These are phyloP conservation scores for Didymella pomorum DNA, from an alignment of 2,329 filamentous ascomycete species.

Conservation along the genomic window DNA sequence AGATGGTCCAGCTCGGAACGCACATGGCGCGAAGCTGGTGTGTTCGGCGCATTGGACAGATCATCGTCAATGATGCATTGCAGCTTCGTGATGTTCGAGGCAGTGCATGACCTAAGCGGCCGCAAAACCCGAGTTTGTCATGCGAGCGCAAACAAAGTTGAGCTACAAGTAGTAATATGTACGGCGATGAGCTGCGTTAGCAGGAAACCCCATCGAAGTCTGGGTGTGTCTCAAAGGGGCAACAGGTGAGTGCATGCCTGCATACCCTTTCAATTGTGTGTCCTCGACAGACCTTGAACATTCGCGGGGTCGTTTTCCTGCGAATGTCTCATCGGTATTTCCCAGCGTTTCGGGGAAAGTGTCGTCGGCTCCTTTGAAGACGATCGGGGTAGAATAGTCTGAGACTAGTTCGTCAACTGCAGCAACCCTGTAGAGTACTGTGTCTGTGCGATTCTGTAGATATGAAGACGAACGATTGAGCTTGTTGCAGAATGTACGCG, in stretches of 20 bases:
- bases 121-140: background rate
- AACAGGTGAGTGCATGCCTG: background rate
- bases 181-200: background rate
- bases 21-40: background rate
- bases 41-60: background rate
- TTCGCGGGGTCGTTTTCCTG: background rate
- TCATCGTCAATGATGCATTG: background rate
- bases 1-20: slow-evolving; percentile 7
- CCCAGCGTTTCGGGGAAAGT: background rate
- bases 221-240: background rate
- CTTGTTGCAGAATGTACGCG: background rate
- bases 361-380: background rate
- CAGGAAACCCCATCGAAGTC: background rate
- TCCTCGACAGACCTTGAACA: background rate
- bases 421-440: background rate
- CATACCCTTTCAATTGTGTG: background rate
- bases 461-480: background rate
- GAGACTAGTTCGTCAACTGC: background rate
- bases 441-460: background rate
- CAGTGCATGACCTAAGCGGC: background rate
- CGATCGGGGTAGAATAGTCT: background rate
- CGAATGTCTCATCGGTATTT: background rate
- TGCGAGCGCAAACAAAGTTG: background rate
- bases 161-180: background rate
- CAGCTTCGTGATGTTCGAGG: background rate